Base-by-base conservation (phyloP, 1,284 basidiomycete genomes). In the Singerocomus inundabilis region DNA sequence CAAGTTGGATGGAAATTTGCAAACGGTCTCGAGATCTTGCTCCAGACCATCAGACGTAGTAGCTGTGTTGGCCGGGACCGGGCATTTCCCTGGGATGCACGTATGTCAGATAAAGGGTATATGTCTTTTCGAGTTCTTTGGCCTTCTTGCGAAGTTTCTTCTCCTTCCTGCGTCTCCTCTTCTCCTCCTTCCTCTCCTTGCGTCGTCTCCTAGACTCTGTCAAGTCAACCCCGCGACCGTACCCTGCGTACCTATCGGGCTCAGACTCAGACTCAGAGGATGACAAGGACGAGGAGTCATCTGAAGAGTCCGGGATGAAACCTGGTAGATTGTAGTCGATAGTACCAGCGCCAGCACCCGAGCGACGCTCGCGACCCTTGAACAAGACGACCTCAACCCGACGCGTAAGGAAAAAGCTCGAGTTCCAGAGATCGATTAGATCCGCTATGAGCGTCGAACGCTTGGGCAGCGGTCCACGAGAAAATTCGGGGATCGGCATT, bases 361-460 rank as follows among this genome's bases (percentile, higher is more conserved):
- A 84, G 53, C 84, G 82, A 35, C 85, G 80, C 66, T 88, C 81
- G 37, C 77, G 79, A 38, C 88, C 88, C 63, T 83, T 87, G 74
- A 81, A 91, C 11, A 91, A 72, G 29, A 88, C 76, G 42, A 88
- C 69, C 59, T 91, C 88, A 31, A 86, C 78, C 16, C 82, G 82
- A 42, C 88, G 85, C 28, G 76, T 69, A 49, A 77, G 62, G 74
- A 89, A 89, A 71, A 89, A 91, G 12, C 77, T 79, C 38, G 68
- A 65, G 63, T 91, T 91, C 88, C 88, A 91, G 30, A 87, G 72
- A 55, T 88, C 82, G 54, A 91, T 71, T 29, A 90, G 73, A 60
- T 88, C 85, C 15, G 79, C 77, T n/a, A 80, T 69, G 33, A 89
- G 71, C 13, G 70, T 72, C 26, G 84, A 76, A 15, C 81, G 78